These are phyloP conservation scores for Globisporangium camurandrum DNA, from an alignment of 352 stramenopile species.

Conservation along the genomic window DNA sequence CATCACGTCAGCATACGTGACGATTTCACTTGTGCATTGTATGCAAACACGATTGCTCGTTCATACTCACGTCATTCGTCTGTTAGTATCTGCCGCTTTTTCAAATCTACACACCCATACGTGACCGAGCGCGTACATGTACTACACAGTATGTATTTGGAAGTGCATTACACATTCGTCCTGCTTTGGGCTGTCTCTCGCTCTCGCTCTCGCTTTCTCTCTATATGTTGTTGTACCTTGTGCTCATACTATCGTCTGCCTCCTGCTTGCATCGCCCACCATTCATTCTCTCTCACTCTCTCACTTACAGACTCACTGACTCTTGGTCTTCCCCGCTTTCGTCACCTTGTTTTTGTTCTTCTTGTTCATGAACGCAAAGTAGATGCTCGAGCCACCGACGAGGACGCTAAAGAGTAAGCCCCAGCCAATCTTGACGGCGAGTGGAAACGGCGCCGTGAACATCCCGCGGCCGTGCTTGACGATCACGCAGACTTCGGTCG, in stretches of 20 bases:
- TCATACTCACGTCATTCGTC: too few species aligned
- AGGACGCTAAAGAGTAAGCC: slow-evolving; percentile 64
- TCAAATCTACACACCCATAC: too few species aligned
- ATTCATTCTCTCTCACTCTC: neutral
- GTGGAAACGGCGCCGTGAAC: slow-evolving; percentile 84
- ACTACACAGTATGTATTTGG: neutral
- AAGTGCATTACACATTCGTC: neutral
- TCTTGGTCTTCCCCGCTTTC: slow-evolving; percentile 12
- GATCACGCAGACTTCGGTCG: slow-evolving; percentile 71
- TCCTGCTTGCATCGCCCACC: too few species aligned
- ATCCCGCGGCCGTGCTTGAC: slow-evolving; percentile 80
- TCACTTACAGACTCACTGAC: slow-evolving; percentile 1
- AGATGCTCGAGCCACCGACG: slow-evolving; percentile 71
- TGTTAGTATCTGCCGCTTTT: too few species aligned
- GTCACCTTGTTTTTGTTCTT: slow-evolving; percentile 17
- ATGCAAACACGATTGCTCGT: too few species aligned
- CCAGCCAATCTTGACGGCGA: slow-evolving; percentile 78
- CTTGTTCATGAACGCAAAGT: slow-evolving; percentile 78
- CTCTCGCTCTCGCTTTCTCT: neutral
- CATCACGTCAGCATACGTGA: too few species aligned
- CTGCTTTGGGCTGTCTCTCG: slow-evolving; percentile 1
- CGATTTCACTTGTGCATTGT: too few species aligned
- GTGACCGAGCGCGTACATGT: too few species aligned
- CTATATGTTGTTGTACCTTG: too few species aligned
- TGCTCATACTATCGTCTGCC: too few species aligned